Base-by-base conservation (phyloP, 1,284 basidiomycete species). In the Ceratobasidium sp. region DNA sequence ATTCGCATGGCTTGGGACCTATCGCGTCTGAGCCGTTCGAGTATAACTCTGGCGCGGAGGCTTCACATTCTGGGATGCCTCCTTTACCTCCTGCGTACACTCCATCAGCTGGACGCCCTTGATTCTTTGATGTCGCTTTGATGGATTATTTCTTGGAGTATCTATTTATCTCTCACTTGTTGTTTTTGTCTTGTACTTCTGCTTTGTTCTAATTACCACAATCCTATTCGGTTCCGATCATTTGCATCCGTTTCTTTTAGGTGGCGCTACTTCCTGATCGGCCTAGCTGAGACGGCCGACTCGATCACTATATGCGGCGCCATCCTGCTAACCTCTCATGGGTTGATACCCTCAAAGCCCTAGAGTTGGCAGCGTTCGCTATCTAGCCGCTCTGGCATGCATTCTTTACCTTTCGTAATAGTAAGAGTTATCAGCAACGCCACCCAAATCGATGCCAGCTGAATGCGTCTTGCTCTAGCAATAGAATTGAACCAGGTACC, bases 71-170 rank as follows among this genome's bases (percentile, higher is more conserved):
- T 18, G 18, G 42, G 28, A 58, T 75, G 40, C 71, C 71, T 5
- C 58, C 71, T 4, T 53, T 75, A 64, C 71, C 71, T 18, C 71
- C 71, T 20, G 71, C 71, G 15, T 75, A 75, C 26, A 63, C 71
- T 3, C 56, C 71, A n/a, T 63, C 71, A 2, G 39, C 44, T 46
- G 44, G 64, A 7, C 64, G 26, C 6, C 42, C 13, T 40, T 63
- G 15, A 40, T 42, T 39, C 44, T 33, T 33, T 33, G n/a, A n/a
- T n/a, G n/a, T n/a, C n/a, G n/a, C 33, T 42, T 67, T 46, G 46
- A 18, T 7, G 12, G 60, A 13, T 67, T n/a, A 9, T 5, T 67
- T 26, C 42, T 67, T 51, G 28, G 63, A n/a, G 42, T 20, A 51
- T 67, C 42, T 67, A 33, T 67, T 23, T 23, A 20, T 67, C n/a